Evolutionary conservation across 2,329 filamentous ascomycete genomes (phyloP), one percentile per base, ranked within the genome.

Genomic region (Penicillium sumatraense): DNA sequence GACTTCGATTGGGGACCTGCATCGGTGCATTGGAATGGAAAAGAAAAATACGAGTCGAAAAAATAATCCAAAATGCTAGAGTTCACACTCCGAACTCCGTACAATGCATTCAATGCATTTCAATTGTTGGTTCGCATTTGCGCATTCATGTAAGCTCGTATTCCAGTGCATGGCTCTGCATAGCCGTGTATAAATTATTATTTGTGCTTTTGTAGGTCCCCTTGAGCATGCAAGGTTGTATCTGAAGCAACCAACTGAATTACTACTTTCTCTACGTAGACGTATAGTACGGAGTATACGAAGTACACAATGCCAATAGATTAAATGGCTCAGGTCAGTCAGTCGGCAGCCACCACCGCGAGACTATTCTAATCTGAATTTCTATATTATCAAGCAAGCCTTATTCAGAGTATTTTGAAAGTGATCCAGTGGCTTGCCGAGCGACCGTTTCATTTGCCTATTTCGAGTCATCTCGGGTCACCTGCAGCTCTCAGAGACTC

Each of bases 391-490:
- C 40, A 44, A 44, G 40, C 40, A 44, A 44, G 40, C 40, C 26
- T 44, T 27, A 44, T 26, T 26, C 23, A 16, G 21, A 44, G 51
- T 35, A 33, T 49, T 51, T 42, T 10, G 35, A 18, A 16, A 26
- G 23, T 42, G 49, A 27, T 24, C 38, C 38, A 51, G 49, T 59
- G 53, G 53, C 56, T 57, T 51, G 41, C 31, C 27, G 46, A 27
- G 33, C 36, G 24, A 46, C 16, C 41, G 56, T 65, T 65, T 60
- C 53, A 63, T 63, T 61, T 61, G 61, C 64, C 56, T 45, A 38
- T 51, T 60, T 58, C 51, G 58, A 58, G 38, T 61, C 54, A 58
- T 54, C 54, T 62, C 56, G 51, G 63, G 63, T 65, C 63, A 65
- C 61, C 63, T 65, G 63, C 61, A 61, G 59, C 56, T 41, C 52